Percentiles rank a stretch among this genome's conserved stretches.
Evolutionary conservation across 2,329 filamentous ascomycete species (phyloP).

Genomic region (Neurospora sp.): DNA sequence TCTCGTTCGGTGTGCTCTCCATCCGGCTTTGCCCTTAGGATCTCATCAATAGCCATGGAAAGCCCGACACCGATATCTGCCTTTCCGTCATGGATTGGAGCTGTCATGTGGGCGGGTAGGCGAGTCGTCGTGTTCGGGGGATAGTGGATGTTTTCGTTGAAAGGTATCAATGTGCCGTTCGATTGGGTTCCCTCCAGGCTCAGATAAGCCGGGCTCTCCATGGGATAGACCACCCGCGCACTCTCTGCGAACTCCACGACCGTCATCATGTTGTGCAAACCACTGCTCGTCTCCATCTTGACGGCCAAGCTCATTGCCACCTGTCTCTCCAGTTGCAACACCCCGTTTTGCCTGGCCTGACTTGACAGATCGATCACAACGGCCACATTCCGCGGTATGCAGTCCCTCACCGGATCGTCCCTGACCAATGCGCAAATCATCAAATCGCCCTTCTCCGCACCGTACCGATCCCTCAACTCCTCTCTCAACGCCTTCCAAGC

Average conservation of each 20-base stretch:
- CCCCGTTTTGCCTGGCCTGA: neutral
- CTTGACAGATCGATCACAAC: conserved; percentile 11
- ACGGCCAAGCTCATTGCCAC: conserved; percentile 4
- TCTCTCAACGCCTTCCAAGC: conserved; percentile 9
- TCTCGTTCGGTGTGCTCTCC: conserved; percentile 11
- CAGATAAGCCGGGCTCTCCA: conserved; percentile 2
- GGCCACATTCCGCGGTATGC: conserved; percentile 9
- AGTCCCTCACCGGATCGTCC: conserved; percentile 14
- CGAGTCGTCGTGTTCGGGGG: neutral
- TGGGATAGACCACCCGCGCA: conserved; percentile 5
- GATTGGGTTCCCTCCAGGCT: neutral
- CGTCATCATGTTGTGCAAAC: conserved; percentile 7
- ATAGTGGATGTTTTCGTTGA: neutral
- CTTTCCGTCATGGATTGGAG: neutral
- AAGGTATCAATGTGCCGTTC: neutral
- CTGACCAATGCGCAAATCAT: conserved; percentile 15
- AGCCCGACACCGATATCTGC: conserved; percentile 9
- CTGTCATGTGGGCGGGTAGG: neutral
- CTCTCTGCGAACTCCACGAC: conserved; percentile 6
- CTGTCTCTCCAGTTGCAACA: conserved; percentile 1
- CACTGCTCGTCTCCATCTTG: conserved; percentile 4
- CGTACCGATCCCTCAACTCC: conserved; percentile 10
- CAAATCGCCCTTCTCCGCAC: conserved; percentile 9
- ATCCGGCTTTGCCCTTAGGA: conserved; percentile 10
- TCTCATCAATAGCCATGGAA: conserved; percentile 10